phyloP scores from a whole-genome alignment of 2,329 filamentous ascomycete genomes.

The Colletotrichum somersetense region DNA sequence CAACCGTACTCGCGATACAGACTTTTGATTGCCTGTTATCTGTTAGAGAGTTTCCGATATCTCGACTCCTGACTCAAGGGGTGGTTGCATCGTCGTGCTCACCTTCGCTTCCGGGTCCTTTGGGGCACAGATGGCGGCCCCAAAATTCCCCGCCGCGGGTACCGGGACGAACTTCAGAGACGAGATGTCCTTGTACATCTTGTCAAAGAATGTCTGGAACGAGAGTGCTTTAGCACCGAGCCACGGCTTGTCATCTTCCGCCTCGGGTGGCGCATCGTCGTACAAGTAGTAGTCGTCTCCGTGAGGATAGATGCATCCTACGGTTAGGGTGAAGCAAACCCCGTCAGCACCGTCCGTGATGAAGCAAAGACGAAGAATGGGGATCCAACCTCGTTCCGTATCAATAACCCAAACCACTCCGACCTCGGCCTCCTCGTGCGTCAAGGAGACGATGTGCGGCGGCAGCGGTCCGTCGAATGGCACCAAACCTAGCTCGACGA shows the following conservation, averaged over 20 bases:
- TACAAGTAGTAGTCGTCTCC: conserved; percentile 17
- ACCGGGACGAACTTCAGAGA: conserved; percentile 17
- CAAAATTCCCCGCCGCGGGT: conserved; percentile 26
- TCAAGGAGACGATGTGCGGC: conserved; percentile 21
- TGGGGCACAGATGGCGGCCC: conserved; percentile 1
- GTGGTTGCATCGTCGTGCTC: background rate
- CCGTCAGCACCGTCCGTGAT: background rate
- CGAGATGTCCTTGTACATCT: conserved; percentile 13
- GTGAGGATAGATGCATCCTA: conserved; percentile 29
- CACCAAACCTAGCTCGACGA: conserved; percentile 16
- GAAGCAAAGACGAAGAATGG: background rate
- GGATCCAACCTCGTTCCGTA: conserved; percentile 19
- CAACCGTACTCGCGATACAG: conserved; percentile 27
- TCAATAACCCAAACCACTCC: conserved; percentile 27
- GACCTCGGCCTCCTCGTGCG: conserved; percentile 15
- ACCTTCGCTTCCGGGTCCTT: conserved; percentile 28
- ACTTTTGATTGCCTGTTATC: conserved; percentile 6
- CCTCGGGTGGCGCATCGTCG: conserved; percentile 1
- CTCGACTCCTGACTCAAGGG: background rate
- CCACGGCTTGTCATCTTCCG: conserved; percentile 16
- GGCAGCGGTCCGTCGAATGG: conserved; percentile 25
- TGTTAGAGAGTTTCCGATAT: conserved; percentile 3
- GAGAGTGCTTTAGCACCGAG: conserved; percentile 23
- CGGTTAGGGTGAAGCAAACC: no score
- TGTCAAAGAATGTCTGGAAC: conserved; percentile 17